These are phyloP conservation scores for Annulohypoxylon moriforme DNA, from an alignment of 495 filamentous ascomycete genomes.

Conservation along the genomic window DNA sequence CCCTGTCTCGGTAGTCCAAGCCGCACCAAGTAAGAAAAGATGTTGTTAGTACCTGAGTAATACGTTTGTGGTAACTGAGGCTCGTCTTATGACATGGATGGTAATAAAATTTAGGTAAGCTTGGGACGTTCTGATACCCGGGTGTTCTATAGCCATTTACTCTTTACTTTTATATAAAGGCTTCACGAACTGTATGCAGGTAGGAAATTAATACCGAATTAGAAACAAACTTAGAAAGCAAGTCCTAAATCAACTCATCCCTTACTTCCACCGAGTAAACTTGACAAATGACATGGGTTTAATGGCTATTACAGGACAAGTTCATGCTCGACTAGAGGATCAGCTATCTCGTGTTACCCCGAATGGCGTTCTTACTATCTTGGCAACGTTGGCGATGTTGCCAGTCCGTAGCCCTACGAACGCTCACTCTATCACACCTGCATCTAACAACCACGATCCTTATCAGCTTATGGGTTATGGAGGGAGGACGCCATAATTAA, in stretches of 20 bases:
- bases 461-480: background rate
- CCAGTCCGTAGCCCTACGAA: too few species aligned
- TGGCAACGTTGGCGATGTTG: background rate
- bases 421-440: background rate
- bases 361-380: background rate
- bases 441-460: background rate
- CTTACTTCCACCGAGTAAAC: background rate
- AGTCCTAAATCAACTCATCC: background rate
- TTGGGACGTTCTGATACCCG: background rate
- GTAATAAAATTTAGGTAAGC: background rate
- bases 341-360: background rate
- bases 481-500: background rate
- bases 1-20: background rate
- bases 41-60: background rate
- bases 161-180: background rate
- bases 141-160: background rate
- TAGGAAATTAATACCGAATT: too few species aligned
- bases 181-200: background rate
- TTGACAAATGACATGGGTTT: background rate
- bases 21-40: background rate
- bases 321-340: background rate
- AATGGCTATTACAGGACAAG: background rate
- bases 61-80: background rate
- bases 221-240: too few species aligned
- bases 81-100: background rate